These are phyloP conservation scores for Laetiporus sulphureus DNA, from an alignment of 1,284 basidiomycete genomes.

Conservation along the genomic window DNA sequence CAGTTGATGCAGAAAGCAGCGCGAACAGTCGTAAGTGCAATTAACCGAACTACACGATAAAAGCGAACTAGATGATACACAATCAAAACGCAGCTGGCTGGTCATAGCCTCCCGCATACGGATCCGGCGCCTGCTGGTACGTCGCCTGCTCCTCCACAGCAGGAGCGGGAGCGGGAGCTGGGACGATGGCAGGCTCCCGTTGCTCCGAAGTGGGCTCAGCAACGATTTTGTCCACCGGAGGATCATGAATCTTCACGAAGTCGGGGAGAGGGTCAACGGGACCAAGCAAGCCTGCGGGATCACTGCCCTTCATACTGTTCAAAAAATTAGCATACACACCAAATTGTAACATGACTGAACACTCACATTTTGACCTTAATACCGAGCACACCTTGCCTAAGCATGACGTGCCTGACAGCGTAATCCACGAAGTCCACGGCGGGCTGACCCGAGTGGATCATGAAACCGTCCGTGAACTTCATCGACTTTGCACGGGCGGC, in stretches of 20 bases:
- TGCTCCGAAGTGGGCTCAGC: slow-evolving; percentile 78
- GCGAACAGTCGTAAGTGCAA: too few relatives aligned
- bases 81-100: slow-evolving; percentile 28
- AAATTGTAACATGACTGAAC: not conserved
- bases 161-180: slow-evolving; percentile 41
- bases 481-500: slow-evolving; percentile 99
- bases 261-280: slow-evolving; percentile 96
- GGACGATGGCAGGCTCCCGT: slow-evolving; percentile 54
- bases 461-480: slow-evolving; percentile 99
- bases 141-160: slow-evolving; percentile 49
- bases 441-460: slow-evolving; percentile 99
- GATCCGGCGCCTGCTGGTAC: slow-evolving; percentile 29
- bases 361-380: slow-evolving; percentile 99
- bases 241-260: slow-evolving; percentile 87
- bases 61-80: not conserved
- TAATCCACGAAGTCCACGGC: slow-evolving; percentile 95
- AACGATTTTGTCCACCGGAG: slow-evolving; percentile 74
- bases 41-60: too few relatives aligned
- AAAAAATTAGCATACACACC: slow-evolving; percentile 8
- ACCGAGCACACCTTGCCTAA: slow-evolving; percentile 98
- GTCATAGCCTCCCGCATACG: slow-evolving; percentile 24
- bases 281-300: slow-evolving; percentile 85
- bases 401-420: slow-evolving; percentile 96
- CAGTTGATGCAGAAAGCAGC: too few relatives aligned
- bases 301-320: slow-evolving; percentile 90